phyloP scores from a whole-genome alignment of 257 asterid genomes.

The Gentiana straminea region DNA sequence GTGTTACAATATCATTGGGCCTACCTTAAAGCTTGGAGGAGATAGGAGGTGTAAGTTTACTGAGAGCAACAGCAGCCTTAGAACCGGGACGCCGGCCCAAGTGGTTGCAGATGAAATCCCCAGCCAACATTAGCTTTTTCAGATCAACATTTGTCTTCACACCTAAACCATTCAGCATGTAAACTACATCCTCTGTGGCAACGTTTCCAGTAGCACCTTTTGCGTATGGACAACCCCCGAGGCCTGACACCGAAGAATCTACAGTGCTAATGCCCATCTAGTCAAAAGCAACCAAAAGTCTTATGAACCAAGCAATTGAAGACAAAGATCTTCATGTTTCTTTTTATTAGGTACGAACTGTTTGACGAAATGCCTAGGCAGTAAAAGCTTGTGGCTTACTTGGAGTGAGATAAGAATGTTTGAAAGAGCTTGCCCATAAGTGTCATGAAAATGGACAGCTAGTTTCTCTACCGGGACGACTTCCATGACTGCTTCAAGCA shows the following conservation, averaged over 20 bases:
- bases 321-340: too few relatives aligned
- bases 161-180: slow-evolving; percentile 85
- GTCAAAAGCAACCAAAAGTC: not conserved
- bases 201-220: slow-evolving; percentile 97
- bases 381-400: slow-evolving; percentile 25
- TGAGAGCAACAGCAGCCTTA: slow-evolving; percentile 66
- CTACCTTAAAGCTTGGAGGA: slow-evolving; percentile 59
- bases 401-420: slow-evolving; percentile 83
- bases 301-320: too few relatives aligned
- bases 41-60: slow-evolving; percentile 28
- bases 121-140: slow-evolving; percentile 56
- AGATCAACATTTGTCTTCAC: slow-evolving; percentile 71
- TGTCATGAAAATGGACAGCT: slow-evolving; percentile 95
- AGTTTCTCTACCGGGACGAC: slow-evolving; percentile 81
- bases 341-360: too few relatives aligned
- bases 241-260: slow-evolving; percentile 85
- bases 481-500: slow-evolving; percentile 80
- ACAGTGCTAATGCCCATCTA: slow-evolving; percentile 87
- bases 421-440: slow-evolving; percentile 94
- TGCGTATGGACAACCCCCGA: slow-evolving; percentile 96
- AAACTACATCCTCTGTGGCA: slow-evolving; percentile 93
- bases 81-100: slow-evolving; percentile 72
- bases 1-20: too few relatives aligned
- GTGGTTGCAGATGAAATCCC: slow-evolving; percentile 67
- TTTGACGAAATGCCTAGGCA: too few relatives aligned